Conservation (phyloP, 2,329 filamentous ascomycete species). For the Calonectria fujianensis region DNA sequence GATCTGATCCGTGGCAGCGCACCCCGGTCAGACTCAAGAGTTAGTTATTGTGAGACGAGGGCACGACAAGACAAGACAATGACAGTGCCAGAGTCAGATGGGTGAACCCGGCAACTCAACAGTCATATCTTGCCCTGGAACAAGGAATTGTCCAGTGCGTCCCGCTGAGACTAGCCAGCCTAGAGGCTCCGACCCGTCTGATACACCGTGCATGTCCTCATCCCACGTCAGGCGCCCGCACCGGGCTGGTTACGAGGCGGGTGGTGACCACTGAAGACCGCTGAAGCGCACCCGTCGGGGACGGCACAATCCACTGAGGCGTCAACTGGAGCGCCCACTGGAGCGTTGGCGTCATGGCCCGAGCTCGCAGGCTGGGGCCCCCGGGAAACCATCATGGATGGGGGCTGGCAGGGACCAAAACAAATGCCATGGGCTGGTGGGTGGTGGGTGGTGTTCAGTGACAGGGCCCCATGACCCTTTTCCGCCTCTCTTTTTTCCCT, state of each 20-base stretch:
- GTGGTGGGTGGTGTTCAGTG: conserved; percentile 13
- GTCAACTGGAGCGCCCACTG: conserved; percentile 22
- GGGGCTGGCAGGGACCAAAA: conserved; percentile 46
- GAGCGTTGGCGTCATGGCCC: conserved; percentile 39
- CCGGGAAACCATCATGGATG: conserved; percentile 45
- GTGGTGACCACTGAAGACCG: conserved; percentile 27
- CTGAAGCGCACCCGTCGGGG: conserved; percentile 26
- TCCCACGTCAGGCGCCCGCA: conserved; percentile 32
- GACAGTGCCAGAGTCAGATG: background rate
- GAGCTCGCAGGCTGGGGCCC: conserved; percentile 41
- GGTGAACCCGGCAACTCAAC: conserved; percentile 3
- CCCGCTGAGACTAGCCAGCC: conserved; percentile 20
- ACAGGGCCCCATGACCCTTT: conserved; percentile 30
- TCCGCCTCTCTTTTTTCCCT: conserved; percentile 9
- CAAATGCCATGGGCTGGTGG: conserved; percentile 40
- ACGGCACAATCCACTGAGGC: conserved; percentile 23
- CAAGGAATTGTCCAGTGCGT: conserved; percentile 20
- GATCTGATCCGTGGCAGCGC: conserved; percentile 25
- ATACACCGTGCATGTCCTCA: conserved; percentile 18
- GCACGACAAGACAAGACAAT: background rate
- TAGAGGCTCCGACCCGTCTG: background rate
- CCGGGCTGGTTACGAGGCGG: conserved; percentile 13
- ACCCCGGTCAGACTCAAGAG: background rate
- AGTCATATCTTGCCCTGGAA: conserved; percentile 6
- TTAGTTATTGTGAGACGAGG: conserved; percentile 8